Evolutionary conservation across 805 yeast genomes (phyloP), one percentile per base, ranked within the genome.

Genomic region (Metschnikowia arizonensis): DNA sequence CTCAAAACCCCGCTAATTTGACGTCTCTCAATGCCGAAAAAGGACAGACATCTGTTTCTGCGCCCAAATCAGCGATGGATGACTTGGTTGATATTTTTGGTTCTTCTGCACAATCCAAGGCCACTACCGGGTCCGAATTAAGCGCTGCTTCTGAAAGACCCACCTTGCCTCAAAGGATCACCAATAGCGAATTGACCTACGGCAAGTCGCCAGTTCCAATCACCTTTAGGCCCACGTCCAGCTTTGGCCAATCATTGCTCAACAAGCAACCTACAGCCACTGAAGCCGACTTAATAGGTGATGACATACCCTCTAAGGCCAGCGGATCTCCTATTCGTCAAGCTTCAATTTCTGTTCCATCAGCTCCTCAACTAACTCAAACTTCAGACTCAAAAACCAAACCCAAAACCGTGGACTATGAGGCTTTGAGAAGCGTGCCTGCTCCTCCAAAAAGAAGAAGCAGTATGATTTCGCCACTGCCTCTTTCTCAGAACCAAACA

Each of bases 181-280:
- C 71, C 14, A 60, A 65, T 45, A 63, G 70, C 48, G 73, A 70
- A 48, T 59, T 66, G 47, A 44, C 62, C 8, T 57, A 55, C 12
- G 8, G 54, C 2, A 44, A 47, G 11, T 65, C 60, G 4, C 54
- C 66, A 19, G 72, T 74, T 59, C 50, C 71, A 50, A 59, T 62
- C 53, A 57, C 76, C 48, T 91, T 90, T 66, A 84, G 79, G 44
- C 97, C 97, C 29, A 75, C 89, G 14, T 88, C 97, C 0, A 66
- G 77, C 9, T 91, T 90, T 71, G 98, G 98, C 26, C 96, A 85
- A 65, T 76, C 76, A 29, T 73, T 90, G 43, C 58, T 74, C 44
- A 57, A 61, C 5, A 63, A 59, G 32, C 52, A 48, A 7, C 35
- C 47, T 18, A 32, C 35, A 49, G 2, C 52, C 54, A 21, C 47